Percentiles rank a stretch among this genome's conserved stretches.
Evolutionary conservation across 495 filamentous ascomycete genomes (phyloP).

Genomic region (Penicillium salamii): DNA sequence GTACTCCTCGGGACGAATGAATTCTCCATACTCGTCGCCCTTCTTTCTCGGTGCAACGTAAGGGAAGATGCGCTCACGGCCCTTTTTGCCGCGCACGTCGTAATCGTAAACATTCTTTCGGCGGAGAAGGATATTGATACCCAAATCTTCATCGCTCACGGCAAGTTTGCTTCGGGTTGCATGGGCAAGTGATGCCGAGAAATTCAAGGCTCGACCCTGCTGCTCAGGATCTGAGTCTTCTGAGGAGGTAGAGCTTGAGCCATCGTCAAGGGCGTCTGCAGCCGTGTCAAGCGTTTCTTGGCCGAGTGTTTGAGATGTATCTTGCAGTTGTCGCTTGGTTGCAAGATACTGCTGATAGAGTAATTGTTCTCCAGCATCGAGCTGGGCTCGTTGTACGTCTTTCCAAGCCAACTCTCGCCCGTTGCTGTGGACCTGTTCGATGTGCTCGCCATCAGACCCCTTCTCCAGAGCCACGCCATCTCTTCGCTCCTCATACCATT

Average conservation of each 20-base stretch:
- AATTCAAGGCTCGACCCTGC: slow-evolving; percentile 88
- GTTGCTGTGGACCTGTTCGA: slow-evolving; percentile 63
- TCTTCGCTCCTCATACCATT: slow-evolving; percentile 67
- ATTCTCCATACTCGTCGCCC: slow-evolving; percentile 86
- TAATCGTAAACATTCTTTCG: slow-evolving; percentile 86
- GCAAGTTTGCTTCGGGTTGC: slow-evolving; percentile 78
- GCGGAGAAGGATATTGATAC: slow-evolving; percentile 86
- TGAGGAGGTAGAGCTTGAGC: slow-evolving; percentile 74
- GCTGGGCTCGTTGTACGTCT: slow-evolving; percentile 56
- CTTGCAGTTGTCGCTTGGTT: slow-evolving; percentile 74
- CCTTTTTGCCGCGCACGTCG: slow-evolving; percentile 89
- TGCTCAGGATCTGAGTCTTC: slow-evolving; percentile 88
- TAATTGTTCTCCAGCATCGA: slow-evolving; percentile 70
- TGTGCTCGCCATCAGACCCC: slow-evolving; percentile 53
- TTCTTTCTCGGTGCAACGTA: slow-evolving; percentile 76
- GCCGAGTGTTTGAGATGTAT: slow-evolving; percentile 65
- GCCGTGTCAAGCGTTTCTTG: slow-evolving; percentile 62
- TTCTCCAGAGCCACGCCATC: slow-evolving; percentile 61
- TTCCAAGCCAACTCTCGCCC: slow-evolving; percentile 59
- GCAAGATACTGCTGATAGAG: slow-evolving; percentile 91
- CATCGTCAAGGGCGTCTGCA: slow-evolving; percentile 80
- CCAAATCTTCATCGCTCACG: slow-evolving; percentile 79
- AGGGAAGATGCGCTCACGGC: slow-evolving; percentile 89
- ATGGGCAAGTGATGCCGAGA: slow-evolving; percentile 76
- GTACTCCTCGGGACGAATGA: slow-evolving; percentile 91